Conservation (phyloP, 352 stramenopile genomes). For the Phytophthora cajani region DNA sequence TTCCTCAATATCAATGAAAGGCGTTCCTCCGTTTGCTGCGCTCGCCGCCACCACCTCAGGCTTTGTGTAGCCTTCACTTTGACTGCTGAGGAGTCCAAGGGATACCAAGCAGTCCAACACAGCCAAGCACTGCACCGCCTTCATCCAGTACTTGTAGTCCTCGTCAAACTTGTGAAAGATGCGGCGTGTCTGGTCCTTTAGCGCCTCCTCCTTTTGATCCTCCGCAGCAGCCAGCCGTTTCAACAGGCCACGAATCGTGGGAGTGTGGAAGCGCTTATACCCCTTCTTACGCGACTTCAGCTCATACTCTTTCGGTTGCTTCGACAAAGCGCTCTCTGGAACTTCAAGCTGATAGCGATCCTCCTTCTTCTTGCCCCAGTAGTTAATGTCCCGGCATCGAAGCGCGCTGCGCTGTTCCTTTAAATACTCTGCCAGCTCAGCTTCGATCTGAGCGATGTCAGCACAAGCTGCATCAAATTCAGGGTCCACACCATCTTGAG, state of each 20-base stretch:
- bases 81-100: constrained; percentile 93
- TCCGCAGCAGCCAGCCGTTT: constrained; percentile 80
- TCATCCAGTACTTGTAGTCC: constrained; percentile 93
- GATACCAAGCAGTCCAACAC: constrained; percentile 96
- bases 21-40: constrained; percentile 48
- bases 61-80: constrained; percentile 93
- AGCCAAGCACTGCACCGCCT: constrained; percentile 91
- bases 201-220: constrained; percentile 74
- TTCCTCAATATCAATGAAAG: constrained; percentile 92
- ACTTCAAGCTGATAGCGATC: constrained; percentile 95
- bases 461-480: constrained; percentile 94
- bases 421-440: constrained; percentile 94
- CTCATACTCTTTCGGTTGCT: constrained; percentile 95
- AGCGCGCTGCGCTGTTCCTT: constrained; percentile 72
- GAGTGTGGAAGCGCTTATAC: constrained; percentile 93
- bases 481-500: constrained; percentile 92
- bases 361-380: constrained; percentile 97
- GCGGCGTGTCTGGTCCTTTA: constrained; percentile 89
- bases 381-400: constrained; percentile 90
- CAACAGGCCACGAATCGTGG: constrained; percentile 84
- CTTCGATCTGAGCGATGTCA: constrained; percentile 86
- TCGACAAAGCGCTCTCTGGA: constrained; percentile 76
- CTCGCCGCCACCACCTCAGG: constrained; percentile 89
- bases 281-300: constrained; percentile 95
- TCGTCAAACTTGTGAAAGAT: constrained; percentile 98